These are phyloP conservation scores for Panicum miliaceum DNA, from an alignment of 176 grass and related monocot genomes.

Conservation along the genomic window DNA sequence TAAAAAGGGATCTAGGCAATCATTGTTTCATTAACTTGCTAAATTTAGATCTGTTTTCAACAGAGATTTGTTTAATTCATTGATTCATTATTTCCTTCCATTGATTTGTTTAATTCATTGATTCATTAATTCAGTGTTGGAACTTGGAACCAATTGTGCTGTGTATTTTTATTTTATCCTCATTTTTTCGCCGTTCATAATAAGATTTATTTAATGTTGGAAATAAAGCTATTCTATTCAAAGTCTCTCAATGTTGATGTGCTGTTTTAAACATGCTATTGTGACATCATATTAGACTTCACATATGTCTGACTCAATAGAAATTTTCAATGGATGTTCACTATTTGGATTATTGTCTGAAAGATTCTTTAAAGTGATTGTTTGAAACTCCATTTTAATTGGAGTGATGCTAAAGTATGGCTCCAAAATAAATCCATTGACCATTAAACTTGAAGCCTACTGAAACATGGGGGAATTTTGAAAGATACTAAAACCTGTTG, in stretches of 20 bases:
- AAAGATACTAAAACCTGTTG: no score
- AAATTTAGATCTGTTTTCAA: not conserved
- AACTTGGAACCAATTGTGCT: no score
- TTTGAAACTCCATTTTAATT: not conserved
- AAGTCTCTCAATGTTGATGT: not conserved
- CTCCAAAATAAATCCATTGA: no score
- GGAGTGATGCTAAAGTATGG: not conserved
- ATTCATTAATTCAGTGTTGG: not conserved
- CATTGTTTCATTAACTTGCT: constrained; percentile 12
- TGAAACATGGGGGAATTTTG: not conserved
- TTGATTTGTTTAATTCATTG: not conserved
- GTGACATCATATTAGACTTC: no score
- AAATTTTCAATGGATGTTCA: not conserved
- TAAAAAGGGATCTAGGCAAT: not conserved
- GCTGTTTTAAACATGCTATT: not conserved
- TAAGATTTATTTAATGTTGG: not conserved
- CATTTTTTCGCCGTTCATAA: not conserved
- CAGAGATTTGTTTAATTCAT: not conserved
- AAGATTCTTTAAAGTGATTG: not conserved
- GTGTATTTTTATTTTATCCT: not conserved
- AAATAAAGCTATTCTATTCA: not conserved
- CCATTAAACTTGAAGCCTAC: no score
- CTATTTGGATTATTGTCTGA: not conserved
- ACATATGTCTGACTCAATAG: not conserved
- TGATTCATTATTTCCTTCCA: not conserved